Percentiles rank a stretch among this genome's conserved stretches.
Evolutionary conservation across 306 rosid genomes (phyloP).

Genomic region (Leucaena leucocephala): DNA sequence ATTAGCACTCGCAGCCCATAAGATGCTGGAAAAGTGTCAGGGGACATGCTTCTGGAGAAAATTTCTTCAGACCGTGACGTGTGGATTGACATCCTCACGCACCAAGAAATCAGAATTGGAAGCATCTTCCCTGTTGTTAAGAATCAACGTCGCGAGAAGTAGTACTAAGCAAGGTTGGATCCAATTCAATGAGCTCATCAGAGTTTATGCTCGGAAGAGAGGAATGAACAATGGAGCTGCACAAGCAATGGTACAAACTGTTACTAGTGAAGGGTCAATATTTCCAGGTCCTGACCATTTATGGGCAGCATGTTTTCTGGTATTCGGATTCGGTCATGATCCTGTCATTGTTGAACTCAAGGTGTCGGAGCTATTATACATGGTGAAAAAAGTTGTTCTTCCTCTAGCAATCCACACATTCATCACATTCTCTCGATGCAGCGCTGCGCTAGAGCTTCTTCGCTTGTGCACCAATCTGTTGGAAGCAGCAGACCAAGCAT

Average conservation of each 20-base stretch:
- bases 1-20: conserved; percentile 69
- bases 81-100: conserved; percentile 65
- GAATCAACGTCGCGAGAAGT: conserved; percentile 73
- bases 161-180: conserved; percentile 60
- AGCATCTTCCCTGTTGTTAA: conserved; percentile 80
- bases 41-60: conserved; percentile 57
- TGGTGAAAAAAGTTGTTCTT: conserved; percentile 67
- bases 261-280: conserved; percentile 59
- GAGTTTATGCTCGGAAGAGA: conserved; percentile 69
- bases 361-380: conserved; percentile 61
- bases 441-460: conserved; percentile 73
- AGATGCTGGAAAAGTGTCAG: conserved; percentile 62
- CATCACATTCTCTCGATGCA: conserved; percentile 80
- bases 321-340: conserved; percentile 81
- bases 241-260: conserved; percentile 76
- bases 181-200: conserved; percentile 64
- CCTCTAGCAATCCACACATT: conserved; percentile 80
- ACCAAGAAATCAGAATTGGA: conserved; percentile 70
- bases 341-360: conserved; percentile 72
- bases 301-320: conserved; percentile 85
- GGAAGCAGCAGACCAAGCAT: conserved; percentile 89
- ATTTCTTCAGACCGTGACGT: conserved; percentile 52
- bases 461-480: conserved; percentile 75
- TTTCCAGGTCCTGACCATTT: conserved; percentile 63
- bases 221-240: conserved; percentile 53